Evolutionary conservation across 768 basidiomycete genomes (phyloP).

Genomic region (Leccinum obscurum): DNA sequence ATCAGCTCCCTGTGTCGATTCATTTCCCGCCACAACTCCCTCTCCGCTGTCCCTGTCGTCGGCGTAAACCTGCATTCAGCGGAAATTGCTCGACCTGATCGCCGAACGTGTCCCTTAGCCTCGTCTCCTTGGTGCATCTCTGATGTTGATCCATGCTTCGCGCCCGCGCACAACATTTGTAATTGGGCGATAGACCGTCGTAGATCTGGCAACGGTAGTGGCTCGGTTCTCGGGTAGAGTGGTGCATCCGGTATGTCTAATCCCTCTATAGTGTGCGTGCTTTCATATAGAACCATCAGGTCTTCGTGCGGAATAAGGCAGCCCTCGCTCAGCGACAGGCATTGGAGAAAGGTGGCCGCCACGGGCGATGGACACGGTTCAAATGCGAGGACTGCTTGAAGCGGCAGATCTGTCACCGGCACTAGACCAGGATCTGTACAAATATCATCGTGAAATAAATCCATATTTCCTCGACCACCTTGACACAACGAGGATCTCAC

Average conservation of each 20-base stretch:
- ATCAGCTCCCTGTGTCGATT: conserved; percentile 41
- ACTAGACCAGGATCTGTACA: conserved; percentile 67
- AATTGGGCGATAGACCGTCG: conserved; percentile 62
- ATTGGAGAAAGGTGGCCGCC: conserved; percentile 68
- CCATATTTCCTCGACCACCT: conserved; percentile 10
- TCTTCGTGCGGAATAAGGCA: conserved; percentile 42
- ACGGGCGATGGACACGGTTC: conserved; percentile 52
- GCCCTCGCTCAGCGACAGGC: conserved; percentile 59
- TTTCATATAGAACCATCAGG: conserved; percentile 49
- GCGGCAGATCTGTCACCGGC: conserved; percentile 70
- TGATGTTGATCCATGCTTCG: conserved; percentile 33
- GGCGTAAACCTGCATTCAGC: conserved; percentile 26
- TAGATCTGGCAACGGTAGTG: conserved; percentile 51
- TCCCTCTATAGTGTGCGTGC: conserved; percentile 25
- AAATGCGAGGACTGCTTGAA: conserved; percentile 74
- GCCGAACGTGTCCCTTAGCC: conserved; percentile 30
- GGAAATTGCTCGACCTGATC: conserved; percentile 35
- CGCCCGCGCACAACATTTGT: conserved; percentile 50
- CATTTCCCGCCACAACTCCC: conserved; percentile 30
- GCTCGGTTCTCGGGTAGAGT: conserved; percentile 34
- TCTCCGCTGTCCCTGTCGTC: conserved; percentile 16
- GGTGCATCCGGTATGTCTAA: conserved; percentile 36
- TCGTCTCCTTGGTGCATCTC: conserved; percentile 30
- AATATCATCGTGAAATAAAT: conserved; percentile 6
- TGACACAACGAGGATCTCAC: conserved; percentile 41